Percentiles rank a stretch among this genome's conserved stretches.
Conservation (phyloP, 768 basidiomycete genomes). For the Phallus indusiatus region DNA sequence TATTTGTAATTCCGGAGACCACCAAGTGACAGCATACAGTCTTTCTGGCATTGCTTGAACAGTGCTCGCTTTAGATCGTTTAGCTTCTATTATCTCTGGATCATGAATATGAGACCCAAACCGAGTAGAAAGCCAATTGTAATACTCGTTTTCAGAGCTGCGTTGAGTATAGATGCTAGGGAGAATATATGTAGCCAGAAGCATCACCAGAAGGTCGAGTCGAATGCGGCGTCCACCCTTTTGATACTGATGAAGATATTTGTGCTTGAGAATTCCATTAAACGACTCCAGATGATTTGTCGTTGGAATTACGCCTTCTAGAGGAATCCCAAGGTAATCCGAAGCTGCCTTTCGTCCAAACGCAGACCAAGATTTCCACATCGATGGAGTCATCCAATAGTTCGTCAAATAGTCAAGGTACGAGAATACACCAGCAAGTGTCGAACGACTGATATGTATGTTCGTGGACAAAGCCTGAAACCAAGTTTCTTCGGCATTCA, state of each 20-base stretch:
- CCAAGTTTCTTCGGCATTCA: neutral
- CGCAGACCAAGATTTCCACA: slow-evolving; percentile 24
- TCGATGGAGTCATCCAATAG: no score
- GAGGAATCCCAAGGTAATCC: slow-evolving; percentile 14
- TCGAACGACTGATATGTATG: neutral
- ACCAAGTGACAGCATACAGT: neutral
- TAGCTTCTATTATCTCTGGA: neutral
- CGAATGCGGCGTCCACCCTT: slow-evolving; percentile 22
- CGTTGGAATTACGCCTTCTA: slow-evolving; percentile 20
- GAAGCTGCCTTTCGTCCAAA: slow-evolving; percentile 21
- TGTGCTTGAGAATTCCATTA: slow-evolving; percentile 24
- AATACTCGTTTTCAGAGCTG: neutral
- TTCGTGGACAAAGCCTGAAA: neutral
- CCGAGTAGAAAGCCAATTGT: neutral
- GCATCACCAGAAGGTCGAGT: slow-evolving; percentile 19
- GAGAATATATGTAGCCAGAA: slow-evolving; percentile 14
- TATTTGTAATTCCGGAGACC: neutral
- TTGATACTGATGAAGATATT: slow-evolving; percentile 20
- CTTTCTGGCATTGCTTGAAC: no score
- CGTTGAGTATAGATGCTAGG: slow-evolving; percentile 16
- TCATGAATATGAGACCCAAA: neutral
- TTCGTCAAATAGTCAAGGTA: slow-evolving; percentile 14
- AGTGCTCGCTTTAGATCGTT: no score
- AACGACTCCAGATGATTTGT: slow-evolving; percentile 29
- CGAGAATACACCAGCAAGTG: neutral